A percentile compares a stretch with the other conserved stretches of the same genome.
Evolutionary conservation across 129 eudicot species (phyloP).

Genomic region (Chrysanthemum lavandulifolium): DNA sequence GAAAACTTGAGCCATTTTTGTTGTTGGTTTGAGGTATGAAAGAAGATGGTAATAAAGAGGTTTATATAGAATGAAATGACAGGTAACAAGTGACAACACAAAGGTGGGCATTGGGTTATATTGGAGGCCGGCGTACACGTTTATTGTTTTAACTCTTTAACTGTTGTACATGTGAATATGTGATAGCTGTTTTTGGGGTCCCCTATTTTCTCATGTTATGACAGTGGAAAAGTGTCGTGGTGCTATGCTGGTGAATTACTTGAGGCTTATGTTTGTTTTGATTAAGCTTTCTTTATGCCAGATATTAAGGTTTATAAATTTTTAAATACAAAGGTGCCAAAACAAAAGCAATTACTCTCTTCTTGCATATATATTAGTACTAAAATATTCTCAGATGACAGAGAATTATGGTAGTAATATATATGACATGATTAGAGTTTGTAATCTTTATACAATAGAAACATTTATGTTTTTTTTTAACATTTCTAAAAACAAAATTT

Average conservation of each 20-base stretch:
- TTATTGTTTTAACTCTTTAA: slow-evolving; percentile 16
- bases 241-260: not conserved
- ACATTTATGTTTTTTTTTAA: no score
- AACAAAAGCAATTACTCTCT: not conserved
- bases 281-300: not conserved
- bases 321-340: not conserved
- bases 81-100: slow-evolving; percentile 23
- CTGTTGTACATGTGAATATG: not conserved
- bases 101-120: slow-evolving; percentile 22
- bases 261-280: not conserved
- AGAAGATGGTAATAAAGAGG: slow-evolving; percentile 8
- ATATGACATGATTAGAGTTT: no score
- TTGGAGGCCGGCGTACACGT: slow-evolving; percentile 23
- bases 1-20: slow-evolving; percentile 28
- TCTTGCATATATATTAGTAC: not conserved
- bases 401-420: no score
- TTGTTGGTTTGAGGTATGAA: slow-evolving; percentile 1
- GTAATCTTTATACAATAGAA: no score
- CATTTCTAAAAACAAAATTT: no score
- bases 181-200: not conserved
- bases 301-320: not conserved
- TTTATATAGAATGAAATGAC: not conserved
- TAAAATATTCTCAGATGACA: no score
- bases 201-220: not conserved
- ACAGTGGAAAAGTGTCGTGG: not conserved